These are phyloP conservation scores for Colletotrichum lupini DNA, from an alignment of 2,329 filamentous ascomycete species.

Conservation along the genomic window DNA sequence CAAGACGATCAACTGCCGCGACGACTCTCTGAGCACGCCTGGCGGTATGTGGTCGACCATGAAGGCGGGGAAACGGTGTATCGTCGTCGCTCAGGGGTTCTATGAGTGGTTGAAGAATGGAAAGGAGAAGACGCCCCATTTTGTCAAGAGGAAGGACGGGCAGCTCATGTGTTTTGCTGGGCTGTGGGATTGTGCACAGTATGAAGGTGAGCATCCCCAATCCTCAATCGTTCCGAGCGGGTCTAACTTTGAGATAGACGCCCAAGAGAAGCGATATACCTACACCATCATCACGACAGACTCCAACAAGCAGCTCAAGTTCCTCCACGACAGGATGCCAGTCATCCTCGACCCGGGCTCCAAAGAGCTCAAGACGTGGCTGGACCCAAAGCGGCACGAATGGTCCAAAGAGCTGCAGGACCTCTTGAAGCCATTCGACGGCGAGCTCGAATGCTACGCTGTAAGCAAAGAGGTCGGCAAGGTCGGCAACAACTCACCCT, in stretches of 20 bases:
- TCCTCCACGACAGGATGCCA: conserved; percentile 95
- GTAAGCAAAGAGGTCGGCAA: conserved; percentile 93
- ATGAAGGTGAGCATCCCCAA: conserved; percentile 67
- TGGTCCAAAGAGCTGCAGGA: conserved; percentile 85
- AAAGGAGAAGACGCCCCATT: conserved; percentile 88
- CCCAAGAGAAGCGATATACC: conserved; percentile 79
- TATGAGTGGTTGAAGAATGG: conserved; percentile 93
- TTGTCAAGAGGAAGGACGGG: conserved; percentile 83
- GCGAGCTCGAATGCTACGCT: conserved; percentile 85
- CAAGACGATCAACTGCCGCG: conserved; percentile 94
- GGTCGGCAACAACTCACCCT: conserved; percentile 89
- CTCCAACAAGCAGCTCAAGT: conserved; percentile 83
- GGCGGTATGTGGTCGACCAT: conserved; percentile 92
- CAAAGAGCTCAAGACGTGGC: conserved; percentile 76
- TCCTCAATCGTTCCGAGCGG: background rate
- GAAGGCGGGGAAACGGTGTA: conserved; percentile 89
- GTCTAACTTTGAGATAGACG: conserved; percentile 48
- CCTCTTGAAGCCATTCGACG: conserved; percentile 81
- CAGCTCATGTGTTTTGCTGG: conserved; percentile 90
- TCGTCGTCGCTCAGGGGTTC: conserved; percentile 91
- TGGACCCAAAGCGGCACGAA: conserved; percentile 76
- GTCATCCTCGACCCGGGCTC: conserved; percentile 86
- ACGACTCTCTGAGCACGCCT: conserved; percentile 81
- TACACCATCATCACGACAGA: conserved; percentile 95
- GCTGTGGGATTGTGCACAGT: conserved; percentile 88